Evolutionary conservation across 148 eudicot species (phyloP).

Genomic region (Nepenthes gracilis): DNA sequence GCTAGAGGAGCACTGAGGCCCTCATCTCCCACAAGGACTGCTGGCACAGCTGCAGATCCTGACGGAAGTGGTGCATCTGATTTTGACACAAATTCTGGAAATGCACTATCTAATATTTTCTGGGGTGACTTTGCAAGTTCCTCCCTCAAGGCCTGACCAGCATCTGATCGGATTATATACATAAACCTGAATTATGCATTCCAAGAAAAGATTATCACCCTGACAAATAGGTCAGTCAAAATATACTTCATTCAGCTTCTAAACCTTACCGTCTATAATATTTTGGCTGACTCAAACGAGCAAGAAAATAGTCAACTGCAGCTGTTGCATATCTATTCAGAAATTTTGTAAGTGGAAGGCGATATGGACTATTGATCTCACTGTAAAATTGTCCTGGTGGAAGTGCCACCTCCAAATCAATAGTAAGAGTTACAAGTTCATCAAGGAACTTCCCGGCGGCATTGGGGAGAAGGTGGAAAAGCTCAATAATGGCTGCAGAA

Average conservation of each 20-base stretch:
- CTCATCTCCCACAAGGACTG: slow-evolving; percentile 42
- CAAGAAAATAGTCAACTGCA: slow-evolving; percentile 91
- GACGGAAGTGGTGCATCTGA: slow-evolving; percentile 42
- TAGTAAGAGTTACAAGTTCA: slow-evolving; percentile 90
- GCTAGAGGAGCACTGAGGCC: slow-evolving; percentile 34
- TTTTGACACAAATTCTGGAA: slow-evolving; percentile 58
- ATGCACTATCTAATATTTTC: slow-evolving; percentile 70
- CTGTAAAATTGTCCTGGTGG: slow-evolving; percentile 89
- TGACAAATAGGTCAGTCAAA: background rate
- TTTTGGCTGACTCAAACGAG: slow-evolving; percentile 79
- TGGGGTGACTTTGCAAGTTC: slow-evolving; percentile 95
- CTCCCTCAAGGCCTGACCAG: slow-evolving; percentile 92
- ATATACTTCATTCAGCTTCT: background rate
- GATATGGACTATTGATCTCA: slow-evolving; percentile 96
- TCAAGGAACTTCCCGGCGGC: slow-evolving; percentile 97
- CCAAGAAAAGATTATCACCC: background rate
- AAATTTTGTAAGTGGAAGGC: slow-evolving; percentile 87
- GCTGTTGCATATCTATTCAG: slow-evolving; percentile 74
- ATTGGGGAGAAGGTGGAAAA: slow-evolving; percentile 88
- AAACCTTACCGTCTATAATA: slow-evolving; percentile 68
- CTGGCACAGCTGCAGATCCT: slow-evolving; percentile 37
- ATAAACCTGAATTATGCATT: slow-evolving; percentile 46
- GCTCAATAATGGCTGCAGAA: slow-evolving; percentile 89
- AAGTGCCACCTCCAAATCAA: slow-evolving; percentile 90
- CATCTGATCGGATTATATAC: slow-evolving; percentile 91